Percentiles rank a stretch among this genome's conserved stretches.
Evolutionary conservation across 1,284 basidiomycete species (phyloP).

Genomic region (Golubevia pallescens): DNA sequence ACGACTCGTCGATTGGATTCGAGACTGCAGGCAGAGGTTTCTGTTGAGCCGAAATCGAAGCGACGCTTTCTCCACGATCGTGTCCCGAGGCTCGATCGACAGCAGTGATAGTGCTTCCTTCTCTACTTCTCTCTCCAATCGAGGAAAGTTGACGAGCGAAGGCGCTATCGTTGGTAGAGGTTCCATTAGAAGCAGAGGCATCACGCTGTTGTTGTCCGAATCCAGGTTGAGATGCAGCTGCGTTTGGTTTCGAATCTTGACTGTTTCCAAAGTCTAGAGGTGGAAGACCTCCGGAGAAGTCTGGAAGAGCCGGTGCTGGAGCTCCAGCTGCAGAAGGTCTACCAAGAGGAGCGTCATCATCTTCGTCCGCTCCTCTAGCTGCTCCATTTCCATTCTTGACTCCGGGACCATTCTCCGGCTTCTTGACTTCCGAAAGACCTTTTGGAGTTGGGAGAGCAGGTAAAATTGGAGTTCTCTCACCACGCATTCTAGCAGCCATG

Average conservation of each 20-base stretch:
- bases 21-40: too few species aligned
- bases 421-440: not conserved
- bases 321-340: conserved; percentile 6
- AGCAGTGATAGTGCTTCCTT: conserved; percentile 13
- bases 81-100: too few species aligned
- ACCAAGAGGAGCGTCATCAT: not conserved
- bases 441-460: conserved; percentile 48
- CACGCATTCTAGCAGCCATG: conserved; percentile 60
- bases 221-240: not conserved
- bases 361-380: not conserved
- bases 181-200: not conserved
- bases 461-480: conserved; percentile 55
- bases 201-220: not conserved
- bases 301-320: conserved; percentile 14
- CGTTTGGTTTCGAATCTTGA: not conserved
- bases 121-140: conserved; percentile 16
- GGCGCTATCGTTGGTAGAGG: not conserved
- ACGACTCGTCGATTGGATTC: too few species aligned
- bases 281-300: conserved; percentile 18
- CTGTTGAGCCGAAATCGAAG: too few species aligned
- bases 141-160: conserved; percentile 4
- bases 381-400: not conserved
- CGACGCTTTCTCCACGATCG: too few species aligned
- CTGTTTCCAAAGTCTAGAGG: conserved; percentile 32
- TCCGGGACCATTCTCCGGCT: too few species aligned